Evolutionary conservation across 176 grass and related monocot genomes (phyloP).

Genomic region (Dactylis glomerata): DNA sequence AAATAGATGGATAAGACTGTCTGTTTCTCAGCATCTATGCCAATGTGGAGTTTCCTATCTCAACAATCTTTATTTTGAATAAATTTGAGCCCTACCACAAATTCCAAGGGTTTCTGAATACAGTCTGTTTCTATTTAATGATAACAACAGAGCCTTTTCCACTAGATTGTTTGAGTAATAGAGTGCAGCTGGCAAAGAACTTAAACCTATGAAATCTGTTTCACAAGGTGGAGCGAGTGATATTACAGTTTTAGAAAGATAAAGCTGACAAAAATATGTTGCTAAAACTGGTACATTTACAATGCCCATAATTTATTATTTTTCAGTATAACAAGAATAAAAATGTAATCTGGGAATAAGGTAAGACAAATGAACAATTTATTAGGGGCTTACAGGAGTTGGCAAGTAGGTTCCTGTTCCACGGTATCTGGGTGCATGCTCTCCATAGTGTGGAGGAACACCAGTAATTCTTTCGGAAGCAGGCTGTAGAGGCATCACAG

Average conservation of each 20-base stretch:
- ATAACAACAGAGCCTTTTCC: not conserved
- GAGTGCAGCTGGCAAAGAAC: not conserved
- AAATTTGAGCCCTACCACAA: not conserved
- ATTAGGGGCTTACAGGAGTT: constrained; percentile 81
- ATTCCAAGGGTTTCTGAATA: not conserved
- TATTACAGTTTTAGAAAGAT: constrained; percentile 11
- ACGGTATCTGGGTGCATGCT: constrained; percentile 82
- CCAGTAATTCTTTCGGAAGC: constrained; percentile 43
- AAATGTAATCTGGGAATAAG: constrained; percentile 4
- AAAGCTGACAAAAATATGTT: constrained; percentile 7
- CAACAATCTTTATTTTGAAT: not conserved
- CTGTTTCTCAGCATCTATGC: not conserved
- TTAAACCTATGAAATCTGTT: not conserved
- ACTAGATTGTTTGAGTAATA: not conserved
- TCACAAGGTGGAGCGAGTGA: not conserved
- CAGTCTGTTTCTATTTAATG: not conserved
- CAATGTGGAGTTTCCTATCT: not conserved
- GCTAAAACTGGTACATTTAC: not conserved
- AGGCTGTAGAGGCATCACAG: constrained; percentile 64
- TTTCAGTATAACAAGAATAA: constrained; percentile 13
- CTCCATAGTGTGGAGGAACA: constrained; percentile 40
- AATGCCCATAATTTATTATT: not conserved
- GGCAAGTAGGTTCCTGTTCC: constrained; percentile 94
- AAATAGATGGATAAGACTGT: not conserved
- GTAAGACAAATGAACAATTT: constrained; percentile 7